Base-by-base conservation (phyloP, 75 land plant genomes). In the Gnetum montanum region DNA sequence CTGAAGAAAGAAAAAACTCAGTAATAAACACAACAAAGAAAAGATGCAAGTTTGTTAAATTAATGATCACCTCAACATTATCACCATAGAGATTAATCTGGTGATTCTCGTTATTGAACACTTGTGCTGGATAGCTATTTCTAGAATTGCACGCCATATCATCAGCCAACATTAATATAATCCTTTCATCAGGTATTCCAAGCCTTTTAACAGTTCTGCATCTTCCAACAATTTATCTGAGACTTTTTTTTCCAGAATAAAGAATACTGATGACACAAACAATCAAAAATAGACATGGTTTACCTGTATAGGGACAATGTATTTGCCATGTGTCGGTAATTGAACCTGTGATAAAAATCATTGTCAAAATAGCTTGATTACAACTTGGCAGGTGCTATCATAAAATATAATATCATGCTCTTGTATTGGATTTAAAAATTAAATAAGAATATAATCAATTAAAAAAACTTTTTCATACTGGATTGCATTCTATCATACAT, bases 141-240 rank as follows among this genome's bases (percentile, higher is more conserved):
- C 99, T 68, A 43, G 92, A 71, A 76, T 94, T 90, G 79, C 99
- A 94, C 27, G 99, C 99, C 82, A 94, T 91, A 54, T 94, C 99
- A 81, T 94, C 99, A 8, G 99, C 99, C 69, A 94, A 68, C 96
- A 94, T 94, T 20, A 94, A 87, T 59, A 94, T 90, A 58, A 94
- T 94, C 63, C 96, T 82, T 55, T 90, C 91, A 75, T 94, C 99
- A 41, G 96, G 97, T 43, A 94, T 86, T 43, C 96, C 99, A 24
- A 94, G 72, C 35, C 99, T 76, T 66, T 94, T 94, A 31, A 94
- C 99, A 22, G 99, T 94, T 71, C 96, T 82, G 70, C 11, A 58
- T 54, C 57, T 8, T 23, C 26, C 40, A 31, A 19, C n/a, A n/a
- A n/a, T n/a, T n/a, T n/a, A n/a, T n/a, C n/a, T n/a, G n/a, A n/a